Evolutionary conservation across 208 protist species (phyloP).

Genomic region (Strigomonas culicis): DNA sequence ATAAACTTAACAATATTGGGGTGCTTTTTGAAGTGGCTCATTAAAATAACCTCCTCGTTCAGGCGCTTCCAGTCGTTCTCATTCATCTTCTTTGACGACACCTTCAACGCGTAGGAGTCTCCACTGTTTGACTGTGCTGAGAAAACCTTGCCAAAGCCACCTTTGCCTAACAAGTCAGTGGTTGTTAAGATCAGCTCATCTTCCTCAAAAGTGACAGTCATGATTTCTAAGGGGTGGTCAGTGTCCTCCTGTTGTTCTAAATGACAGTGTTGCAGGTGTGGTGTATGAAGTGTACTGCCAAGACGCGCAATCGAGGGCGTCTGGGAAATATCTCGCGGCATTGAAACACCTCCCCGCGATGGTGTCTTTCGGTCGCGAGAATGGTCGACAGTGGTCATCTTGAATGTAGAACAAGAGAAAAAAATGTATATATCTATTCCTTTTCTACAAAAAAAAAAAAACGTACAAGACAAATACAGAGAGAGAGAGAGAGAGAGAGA

Average conservation of each 20-base stretch:
- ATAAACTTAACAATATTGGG: conserved; percentile 86
- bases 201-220: conserved; percentile 71
- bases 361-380: background rate
- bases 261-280: conserved; percentile 70
- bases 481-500: too few species aligned
- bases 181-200: conserved; percentile 64
- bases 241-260: conserved; percentile 36
- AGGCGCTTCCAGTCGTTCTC: conserved; percentile 79
- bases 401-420: conserved; percentile 11
- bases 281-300: conserved; percentile 56
- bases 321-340: conserved; percentile 67
- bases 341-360: conserved; percentile 28
- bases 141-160: conserved; percentile 84
- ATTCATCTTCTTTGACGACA: conserved; percentile 79
- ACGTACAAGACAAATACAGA: background rate
- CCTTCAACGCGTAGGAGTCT: conserved; percentile 79
- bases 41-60: conserved; percentile 80
- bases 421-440: background rate
- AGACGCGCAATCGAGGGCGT: conserved; percentile 64
- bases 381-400: background rate
- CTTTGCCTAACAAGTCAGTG: conserved; percentile 69
- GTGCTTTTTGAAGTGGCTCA: conserved; percentile 85
- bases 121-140: conserved; percentile 63
- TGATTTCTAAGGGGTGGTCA: conserved; percentile 62
- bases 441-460: conserved; percentile 7